Base-by-base conservation (phyloP, 1,284 basidiomycete genomes). In the Sporisorium exsertum region DNA sequence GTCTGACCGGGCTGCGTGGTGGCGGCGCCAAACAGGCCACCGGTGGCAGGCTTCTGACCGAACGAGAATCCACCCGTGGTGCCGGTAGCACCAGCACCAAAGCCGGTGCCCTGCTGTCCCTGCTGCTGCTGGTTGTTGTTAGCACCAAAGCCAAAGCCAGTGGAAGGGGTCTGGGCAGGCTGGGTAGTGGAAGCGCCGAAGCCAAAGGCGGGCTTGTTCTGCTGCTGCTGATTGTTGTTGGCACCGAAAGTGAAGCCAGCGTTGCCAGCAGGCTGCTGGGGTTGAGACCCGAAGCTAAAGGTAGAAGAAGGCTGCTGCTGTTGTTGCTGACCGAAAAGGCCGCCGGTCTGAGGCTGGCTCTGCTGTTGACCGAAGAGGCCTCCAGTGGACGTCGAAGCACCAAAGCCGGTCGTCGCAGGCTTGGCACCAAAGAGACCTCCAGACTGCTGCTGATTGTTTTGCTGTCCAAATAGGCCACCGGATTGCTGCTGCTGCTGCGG, bases 1-100 rank as follows among this genome's bases (percentile, higher is more conserved):
- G 72, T 68, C 64, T 68, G 81, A 47, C 65, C 72, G 9, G 77
- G 73, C 50, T 72, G 58, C 16, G 51, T 60, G 35, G 64, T 62
- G 13, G 82, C 71, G 37, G 61, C 76, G 24, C 89, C 89, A 78
- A 92, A 92, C 16, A 92, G 81, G 52, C 88, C 87, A 3, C 87
- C 78, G 61, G 84, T 69, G 4, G 77, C 71, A 20, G 77, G 73
- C 58, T 80, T 73, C 26, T 60, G 13, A 75, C 86, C 76, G 43
- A 80, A 76, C 47, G 69, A 60, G 59, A 73, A 74, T 29, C 77
- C 77, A 33, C 71, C 72, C 0, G 67, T 56, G 13, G 79, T 71
- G 58, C 64, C 63, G 7, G 71, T 68, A 40, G 64, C 51, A 40
- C 58, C 56, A n/a, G 74, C 60, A 24, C 76, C 78, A 37, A 77